Conservation (phyloP, 2,329 filamentous ascomycete genomes). For the Paecilomyces dactylethromorphus region DNA sequence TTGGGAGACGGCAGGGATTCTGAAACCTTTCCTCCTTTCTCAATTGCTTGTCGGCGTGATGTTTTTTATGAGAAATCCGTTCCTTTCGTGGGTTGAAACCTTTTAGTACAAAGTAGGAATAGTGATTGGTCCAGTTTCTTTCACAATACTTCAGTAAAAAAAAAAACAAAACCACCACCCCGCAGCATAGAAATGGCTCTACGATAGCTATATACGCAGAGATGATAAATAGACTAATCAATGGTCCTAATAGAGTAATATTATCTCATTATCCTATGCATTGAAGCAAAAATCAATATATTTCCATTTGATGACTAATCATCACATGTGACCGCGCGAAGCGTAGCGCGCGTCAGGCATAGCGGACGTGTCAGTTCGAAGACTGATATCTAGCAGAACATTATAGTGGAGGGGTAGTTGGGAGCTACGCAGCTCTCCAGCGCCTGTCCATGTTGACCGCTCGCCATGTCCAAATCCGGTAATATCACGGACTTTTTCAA, state of each 20-base stretch:
- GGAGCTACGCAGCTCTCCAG: not conserved
- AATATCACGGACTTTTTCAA: constrained; percentile 45
- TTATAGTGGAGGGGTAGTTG: not conserved
- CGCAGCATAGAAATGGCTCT: not conserved
- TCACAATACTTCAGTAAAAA: not conserved
- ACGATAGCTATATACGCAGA: not conserved
- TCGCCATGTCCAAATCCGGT: constrained; percentile 20
- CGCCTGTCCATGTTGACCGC: not conserved
- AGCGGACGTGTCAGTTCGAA: not conserved
- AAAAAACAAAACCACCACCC: too few species aligned
- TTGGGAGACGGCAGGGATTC: not conserved
- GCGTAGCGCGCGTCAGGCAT: not conserved
- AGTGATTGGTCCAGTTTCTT: not conserved
- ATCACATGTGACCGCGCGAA: constrained; percentile 10
- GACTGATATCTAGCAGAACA: not conserved
- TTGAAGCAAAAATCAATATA: not conserved
- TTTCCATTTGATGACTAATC: not conserved
- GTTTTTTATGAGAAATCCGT: not conserved
- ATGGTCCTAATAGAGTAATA: not conserved
- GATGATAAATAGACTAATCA: not conserved
- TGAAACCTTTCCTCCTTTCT: not conserved
- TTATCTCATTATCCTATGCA: not conserved
- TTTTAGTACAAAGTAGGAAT: not conserved
- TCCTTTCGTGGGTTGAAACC: not conserved
- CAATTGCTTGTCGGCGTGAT: not conserved